phyloP scores from a whole-genome alignment of 768 basidiomycete species.

The Butyriboletus loyo region DNA sequence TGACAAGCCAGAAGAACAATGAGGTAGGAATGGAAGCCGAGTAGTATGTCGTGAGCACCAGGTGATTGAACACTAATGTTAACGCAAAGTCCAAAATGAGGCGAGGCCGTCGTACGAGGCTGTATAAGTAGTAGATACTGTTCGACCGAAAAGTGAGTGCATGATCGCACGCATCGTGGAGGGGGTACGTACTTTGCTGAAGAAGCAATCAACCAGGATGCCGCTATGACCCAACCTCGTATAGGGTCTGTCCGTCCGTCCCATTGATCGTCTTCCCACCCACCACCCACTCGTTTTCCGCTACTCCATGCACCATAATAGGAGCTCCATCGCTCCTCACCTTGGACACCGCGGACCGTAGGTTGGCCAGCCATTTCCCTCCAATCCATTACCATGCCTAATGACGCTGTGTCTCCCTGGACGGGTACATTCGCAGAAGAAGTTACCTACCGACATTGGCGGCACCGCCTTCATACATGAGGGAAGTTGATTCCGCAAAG shows the following conservation, averaged over 20 bases:
- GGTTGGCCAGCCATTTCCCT: constrained; percentile 87
- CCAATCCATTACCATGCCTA: constrained; percentile 97
- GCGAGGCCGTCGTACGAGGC: constrained; percentile 85
- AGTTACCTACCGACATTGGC: constrained; percentile 66
- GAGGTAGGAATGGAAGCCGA: constrained; percentile 71
- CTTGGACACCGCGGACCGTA: constrained; percentile 65
- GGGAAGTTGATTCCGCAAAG: constrained; percentile 70
- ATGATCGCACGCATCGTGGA: constrained; percentile 1
- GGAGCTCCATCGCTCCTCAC: constrained; percentile 61
- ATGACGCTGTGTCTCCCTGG: constrained; percentile 3
- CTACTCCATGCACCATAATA: constrained; percentile 78
- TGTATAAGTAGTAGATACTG: constrained; percentile 78
- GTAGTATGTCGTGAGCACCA: constrained; percentile 90
- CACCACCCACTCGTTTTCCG: constrained; percentile 67
- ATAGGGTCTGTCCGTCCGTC: constrained; percentile 71
- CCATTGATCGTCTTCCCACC: constrained; percentile 49
- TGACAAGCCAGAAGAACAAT: constrained; percentile 87
- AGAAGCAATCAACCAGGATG: constrained; percentile 82
- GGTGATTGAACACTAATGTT: constrained; percentile 88
- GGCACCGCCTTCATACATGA: constrained; percentile 74
- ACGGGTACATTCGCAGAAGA: not conserved
- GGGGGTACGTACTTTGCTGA: constrained; percentile 73
- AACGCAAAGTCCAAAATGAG: constrained; percentile 92
- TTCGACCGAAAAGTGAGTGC: constrained; percentile 9
- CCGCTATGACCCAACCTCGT: constrained; percentile 88